phyloP scores from a whole-genome alignment of 2,329 filamentous ascomycete genomes.

The Xylaria sp. region DNA sequence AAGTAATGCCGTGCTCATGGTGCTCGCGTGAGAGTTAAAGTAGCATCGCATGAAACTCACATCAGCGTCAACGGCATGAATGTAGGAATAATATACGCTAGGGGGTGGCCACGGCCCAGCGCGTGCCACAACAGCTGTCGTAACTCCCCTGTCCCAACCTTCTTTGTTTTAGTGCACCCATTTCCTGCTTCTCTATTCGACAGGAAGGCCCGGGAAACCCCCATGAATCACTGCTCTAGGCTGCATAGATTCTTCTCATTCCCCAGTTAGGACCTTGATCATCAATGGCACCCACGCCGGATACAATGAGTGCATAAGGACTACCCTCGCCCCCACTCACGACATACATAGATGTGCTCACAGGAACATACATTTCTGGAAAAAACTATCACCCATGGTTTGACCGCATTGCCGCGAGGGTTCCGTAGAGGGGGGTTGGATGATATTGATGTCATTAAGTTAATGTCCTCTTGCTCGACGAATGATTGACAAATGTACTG shows the following conservation, averaged over 20 bases:
- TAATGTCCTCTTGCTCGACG: neutral
- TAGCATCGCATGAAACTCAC: slow-evolving; percentile 3
- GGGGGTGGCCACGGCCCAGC: slow-evolving; percentile 18
- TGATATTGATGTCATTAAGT: neutral
- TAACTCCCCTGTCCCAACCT: slow-evolving; percentile 24
- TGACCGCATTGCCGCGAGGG: neutral
- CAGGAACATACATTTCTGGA: neutral
- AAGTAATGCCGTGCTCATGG: neutral
- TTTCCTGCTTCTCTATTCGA: slow-evolving; percentile 18
- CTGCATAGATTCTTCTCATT: slow-evolving; percentile 13
- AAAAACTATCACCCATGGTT: neutral
- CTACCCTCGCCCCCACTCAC: slow-evolving; percentile 18
- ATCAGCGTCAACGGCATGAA: neutral
- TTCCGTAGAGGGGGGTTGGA: neutral
- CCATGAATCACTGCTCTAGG: neutral
- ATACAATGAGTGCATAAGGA: slow-evolving; percentile 17
- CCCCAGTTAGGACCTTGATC: neutral
- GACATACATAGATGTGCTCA: slow-evolving; percentile 4
- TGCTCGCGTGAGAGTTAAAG: neutral
- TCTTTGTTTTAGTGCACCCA: slow-evolving; percentile 12
- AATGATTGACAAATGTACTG: neutral
- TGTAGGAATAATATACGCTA: slow-evolving; percentile 13
- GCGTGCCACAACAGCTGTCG: slow-evolving; percentile 17
- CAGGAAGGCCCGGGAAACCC: neutral
- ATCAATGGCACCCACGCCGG: slow-evolving; percentile 17